Base-by-base conservation (phyloP, 495 filamentous ascomycete species). In the Hypoxylon subgilvum region DNA sequence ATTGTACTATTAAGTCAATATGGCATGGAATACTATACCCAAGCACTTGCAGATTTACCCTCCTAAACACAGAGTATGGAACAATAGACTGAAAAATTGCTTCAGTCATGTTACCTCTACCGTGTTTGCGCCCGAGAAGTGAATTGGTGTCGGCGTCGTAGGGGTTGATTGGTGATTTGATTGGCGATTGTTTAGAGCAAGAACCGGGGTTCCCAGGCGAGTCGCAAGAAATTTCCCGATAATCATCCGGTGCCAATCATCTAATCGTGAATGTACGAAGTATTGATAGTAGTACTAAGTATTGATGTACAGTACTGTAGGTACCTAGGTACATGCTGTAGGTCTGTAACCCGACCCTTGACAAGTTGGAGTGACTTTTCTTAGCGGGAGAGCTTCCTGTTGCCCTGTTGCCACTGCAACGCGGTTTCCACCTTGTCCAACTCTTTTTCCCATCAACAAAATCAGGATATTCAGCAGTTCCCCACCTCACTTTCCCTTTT, bases 371-470 rank as follows among this genome's bases (percentile, higher is more conserved):
- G 27, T 5, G 5, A 30, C n/a, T 30, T 30, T 36, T 48, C 4
- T 18, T 38, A 38, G 34, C 8, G 8, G 7, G 34, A 16, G 8
- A 34, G 31, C 8, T 10, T 12, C 5, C 27, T 30, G 13, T 6
- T 13, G 31, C 3, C n/a, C 40, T 64, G 61, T 64, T 64, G 61
- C 61, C 61, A 58, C 54, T 64, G 49, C 61, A 59, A 64, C 61
- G 35, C 22, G 48, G 51, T 54, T 58, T 58, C 48, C 49, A 53
- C 48, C 27, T 58, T 51, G 45, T 57, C 38, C 42, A 58, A 58
- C 48, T 54, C 9, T 9, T 39, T 57, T 52, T 48, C n/a, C n/a
- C 49, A 40, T 58, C 61, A 64, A 64, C 53, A 64, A 32, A 27
- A 45, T 32, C 61, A 43, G n/a, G n/a, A n/a, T n/a, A 53, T 53